Base-by-base conservation (phyloP, 495 filamentous ascomycete genomes). In the Xylaria nigripes region DNA sequence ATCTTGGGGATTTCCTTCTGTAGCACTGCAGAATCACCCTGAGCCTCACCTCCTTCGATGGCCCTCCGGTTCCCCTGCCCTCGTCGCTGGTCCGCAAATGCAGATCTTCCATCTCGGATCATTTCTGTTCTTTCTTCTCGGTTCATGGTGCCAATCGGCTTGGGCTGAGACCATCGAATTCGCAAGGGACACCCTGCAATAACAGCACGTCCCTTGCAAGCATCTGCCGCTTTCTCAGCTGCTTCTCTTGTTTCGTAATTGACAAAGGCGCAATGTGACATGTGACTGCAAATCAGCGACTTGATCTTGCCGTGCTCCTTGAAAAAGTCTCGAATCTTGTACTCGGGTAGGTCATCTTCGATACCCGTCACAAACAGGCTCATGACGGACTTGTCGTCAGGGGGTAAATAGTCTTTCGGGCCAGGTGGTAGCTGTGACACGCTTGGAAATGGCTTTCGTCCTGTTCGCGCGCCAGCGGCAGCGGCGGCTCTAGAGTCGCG, bases 211-310 rank as follows among this genome's bases (percentile, higher is more conserved):
- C 94, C 93, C 68, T 96, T 86, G 62, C 87, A 92, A 27, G 86
- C 83, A 49, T 80, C 80, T 0, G 94, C 86, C 0, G 93, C 93
- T 22, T 75, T 81, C 68, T 97, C 93, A 9, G 93, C 93, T 2
- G 78, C 83, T 40, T 87, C 81, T 48, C 94, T 83, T 23, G 81
- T 86, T 50, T 86, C 78, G 66, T 87, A 98, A 72, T 97, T 98
- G 69, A 98, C 79, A 62, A 96, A 98, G 0, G 94, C 93, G 62
- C 89, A 95, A 64, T 96, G 94, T 7, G 93, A 87, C 69, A 95
- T 92, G 69, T 98, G 93, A 12, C 90, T 94, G 69, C 94, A 96
- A 45, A 97, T 84, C 18, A 98, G 66, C 3, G 87, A 93, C 51
- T 91, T 88, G 48, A 98, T 81, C 60, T 85, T 82, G 45, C 93